These are phyloP conservation scores for Daldinia concentrica DNA, from an alignment of 495 filamentous ascomycete species.

Conservation along the genomic window DNA sequence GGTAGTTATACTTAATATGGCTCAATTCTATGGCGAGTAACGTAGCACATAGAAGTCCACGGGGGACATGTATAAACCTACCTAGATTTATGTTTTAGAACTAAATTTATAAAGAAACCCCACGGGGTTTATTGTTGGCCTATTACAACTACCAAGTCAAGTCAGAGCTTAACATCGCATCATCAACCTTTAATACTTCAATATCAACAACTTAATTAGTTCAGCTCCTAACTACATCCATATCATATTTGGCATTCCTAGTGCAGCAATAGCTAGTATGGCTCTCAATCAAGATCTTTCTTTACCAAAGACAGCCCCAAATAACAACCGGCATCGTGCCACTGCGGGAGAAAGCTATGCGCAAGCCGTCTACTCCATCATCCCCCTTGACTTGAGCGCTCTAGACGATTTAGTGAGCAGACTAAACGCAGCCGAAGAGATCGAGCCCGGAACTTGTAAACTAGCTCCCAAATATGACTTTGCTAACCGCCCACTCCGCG, in stretches of 20 bases:
- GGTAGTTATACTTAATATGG: not conserved
- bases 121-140: not conserved
- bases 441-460: not conserved
- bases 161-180: not conserved
- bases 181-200: not conserved
- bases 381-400: not conserved
- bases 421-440: not conserved
- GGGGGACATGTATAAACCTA: not conserved
- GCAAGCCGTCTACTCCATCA: not conserved
- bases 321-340: not conserved
- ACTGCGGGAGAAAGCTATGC: not conserved
- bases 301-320: conserved; percentile 3
- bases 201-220: not conserved
- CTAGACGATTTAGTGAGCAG: not conserved
- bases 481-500: not conserved
- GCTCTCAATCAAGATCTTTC: not conserved
- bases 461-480: not conserved
- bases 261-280: not conserved
- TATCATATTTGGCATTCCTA: not conserved
- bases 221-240: not conserved
- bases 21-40: not conserved
- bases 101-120: not conserved
- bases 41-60: not conserved
- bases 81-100: not conserved
- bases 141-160: not conserved